Base-by-base conservation (phyloP, 2,329 filamentous ascomycete genomes). In the Westerdykella ornata region DNA sequence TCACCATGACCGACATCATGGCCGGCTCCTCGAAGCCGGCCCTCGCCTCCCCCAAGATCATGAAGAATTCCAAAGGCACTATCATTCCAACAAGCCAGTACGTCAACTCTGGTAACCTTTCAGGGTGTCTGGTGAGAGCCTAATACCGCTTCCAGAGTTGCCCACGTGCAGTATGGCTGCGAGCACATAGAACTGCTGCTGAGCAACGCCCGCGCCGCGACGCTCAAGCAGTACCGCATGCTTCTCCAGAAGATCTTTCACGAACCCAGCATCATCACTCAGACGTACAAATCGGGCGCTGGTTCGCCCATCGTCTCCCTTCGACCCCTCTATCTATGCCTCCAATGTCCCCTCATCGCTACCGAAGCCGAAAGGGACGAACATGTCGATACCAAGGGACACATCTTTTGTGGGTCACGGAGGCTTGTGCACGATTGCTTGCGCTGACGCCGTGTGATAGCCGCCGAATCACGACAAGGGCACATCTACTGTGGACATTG, bases 401-500 rank as follows among this genome's bases (percentile, higher is more conserved):
- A 90, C 64, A 75, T 80, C 38, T 88, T 89, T 54, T 87, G 84
- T 88, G 72, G 45, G 69, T 59, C 20, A 8, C 1, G 11, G 12
- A 30, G 17, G 9, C 26, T 6, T 22, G 3, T 17, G 8, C 30
- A 33, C 8, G 8, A n/a, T 3, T 17, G 30, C 4, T 33, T 17
- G 19, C 33, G 51, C 60, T 61, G 47, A 60, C 38, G 29, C n/a
- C 37, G 16, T 28, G 48, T 41, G 15, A n/a, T 52, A 88, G 85
- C 84, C 59, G 83, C 89, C 30, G 86, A 92, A 57, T 90, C 85
- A 17, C 74, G 81, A 44, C 82, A 77, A 51, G 86, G 85, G 30
- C 76, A 80, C 37, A 69, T 92, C 5, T 90, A 84, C 66, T 92
- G 86, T 63, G 83, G 88, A 50, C 81, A 87, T 60, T 92, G 86